These are phyloP conservation scores for Vaccinium macrocarpon DNA, from an alignment of 148 eudicot genomes.

Conservation along the genomic window DNA sequence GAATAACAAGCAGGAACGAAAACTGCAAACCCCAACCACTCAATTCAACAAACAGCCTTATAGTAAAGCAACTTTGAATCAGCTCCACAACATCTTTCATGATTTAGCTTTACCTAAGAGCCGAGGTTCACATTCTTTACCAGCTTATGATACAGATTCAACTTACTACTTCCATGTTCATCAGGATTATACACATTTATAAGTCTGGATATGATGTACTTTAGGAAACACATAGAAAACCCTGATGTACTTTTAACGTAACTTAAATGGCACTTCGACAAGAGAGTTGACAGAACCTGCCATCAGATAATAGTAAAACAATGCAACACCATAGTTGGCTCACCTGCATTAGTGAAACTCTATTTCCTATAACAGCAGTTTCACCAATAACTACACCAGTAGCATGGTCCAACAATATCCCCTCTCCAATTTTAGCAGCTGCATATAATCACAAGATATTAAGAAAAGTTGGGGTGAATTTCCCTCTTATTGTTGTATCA, in stretches of 20 bases:
- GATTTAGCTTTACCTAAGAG: background rate
- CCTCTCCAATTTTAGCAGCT: slow-evolving; percentile 67
- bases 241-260: background rate
- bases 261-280: background rate
- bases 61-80: background rate
- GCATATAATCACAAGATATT: slow-evolving; percentile 18
- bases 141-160: background rate
- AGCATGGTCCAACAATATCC: slow-evolving; percentile 58
- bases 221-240: background rate
- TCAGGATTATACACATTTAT: background rate
- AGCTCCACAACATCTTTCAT: background rate
- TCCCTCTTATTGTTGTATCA: background rate
- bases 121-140: background rate
- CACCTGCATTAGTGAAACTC: slow-evolving; percentile 71
- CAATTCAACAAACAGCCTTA: background rate
- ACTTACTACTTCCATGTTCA: background rate
- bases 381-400: slow-evolving; percentile 69
- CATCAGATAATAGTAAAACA: background rate
- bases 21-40: background rate
- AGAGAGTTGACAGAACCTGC: slow-evolving; percentile 1
- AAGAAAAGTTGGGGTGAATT: background rate
- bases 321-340: background rate
- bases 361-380: slow-evolving; percentile 58
- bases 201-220: too few species aligned
- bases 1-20: background rate